Base-by-base conservation (phyloP, 169 alveolate species). In the Neospora caninum region DNA sequence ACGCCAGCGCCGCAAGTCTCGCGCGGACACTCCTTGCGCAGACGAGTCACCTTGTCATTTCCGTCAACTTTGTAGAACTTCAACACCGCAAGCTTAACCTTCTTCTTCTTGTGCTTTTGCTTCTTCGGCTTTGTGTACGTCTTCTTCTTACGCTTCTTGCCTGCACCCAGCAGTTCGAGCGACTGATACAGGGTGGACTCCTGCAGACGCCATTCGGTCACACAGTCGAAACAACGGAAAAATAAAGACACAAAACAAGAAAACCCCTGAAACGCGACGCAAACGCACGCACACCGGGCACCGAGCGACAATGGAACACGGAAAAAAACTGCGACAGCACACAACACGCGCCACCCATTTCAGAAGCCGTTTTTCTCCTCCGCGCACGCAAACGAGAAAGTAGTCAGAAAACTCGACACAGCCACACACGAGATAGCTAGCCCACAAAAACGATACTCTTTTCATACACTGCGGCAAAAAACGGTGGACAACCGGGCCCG, bases 81-180 rank as follows among this genome's bases (percentile, higher is more conserved):
- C 96, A 99, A 98, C 73, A 98, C 99, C 58, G 99, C 99, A 91
- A 98, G 98, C 97, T 98, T 99, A 88, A 98, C 98, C 98, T 99
- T 99, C 98, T 98, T 99, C 98, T 99, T 98, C 98, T 98, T 99
- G 97, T 99, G 99, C 98, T 98, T 98, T 92, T 96, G 97, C 95
- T 97, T 97, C 98, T 98, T 98, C 69, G 99, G 99, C 93, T 98
- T 98, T 94, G 99, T 97, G 97, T 97, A 98, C 88, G 97, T 98
- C 97, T 98, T 98, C 98, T 98, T 98, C 98, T 98, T 98, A 91
- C 98, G 97, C 96, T 98, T 98, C 96, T 98, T 98, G 96, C 98
- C 99, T 88, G 99, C 99, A 39, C 99, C 99, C 88, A 92, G 94
- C 45, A 96, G 94, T 39, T 88, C 95, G 38, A 93, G 70, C 92